These are phyloP conservation scores for Mycena belliarum DNA, from an alignment of 768 basidiomycete genomes.

Conservation along the genomic window DNA sequence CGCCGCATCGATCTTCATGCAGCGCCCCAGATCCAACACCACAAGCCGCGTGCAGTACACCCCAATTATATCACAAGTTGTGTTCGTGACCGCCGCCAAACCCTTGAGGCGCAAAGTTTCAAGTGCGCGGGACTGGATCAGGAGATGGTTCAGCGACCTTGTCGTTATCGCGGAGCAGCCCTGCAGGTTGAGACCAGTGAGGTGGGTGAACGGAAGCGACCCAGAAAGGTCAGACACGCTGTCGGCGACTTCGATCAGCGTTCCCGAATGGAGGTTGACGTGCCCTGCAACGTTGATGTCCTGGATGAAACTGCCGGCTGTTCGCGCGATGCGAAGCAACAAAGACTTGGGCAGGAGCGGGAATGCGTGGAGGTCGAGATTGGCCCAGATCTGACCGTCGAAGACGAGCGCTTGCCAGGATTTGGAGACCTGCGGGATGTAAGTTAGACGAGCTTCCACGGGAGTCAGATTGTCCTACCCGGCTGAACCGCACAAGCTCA, in stretches of 20 bases:
- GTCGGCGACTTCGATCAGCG: slow-evolving; percentile 54
- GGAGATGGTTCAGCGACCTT: slow-evolving; percentile 66
- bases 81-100: slow-evolving; percentile 66
- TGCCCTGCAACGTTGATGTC: slow-evolving; percentile 67
- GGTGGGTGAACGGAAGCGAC: slow-evolving; percentile 56
- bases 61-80: slow-evolving; percentile 70
- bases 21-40: slow-evolving; percentile 71
- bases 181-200: slow-evolving; percentile 69
- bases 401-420: slow-evolving; percentile 73
- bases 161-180: slow-evolving; percentile 72
- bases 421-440: slow-evolving; percentile 63
- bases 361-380: slow-evolving; percentile 64
- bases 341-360: slow-evolving; percentile 53
- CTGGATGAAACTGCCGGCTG: slow-evolving; percentile 66
- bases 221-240: slow-evolving; percentile 50
- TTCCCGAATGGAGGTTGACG: slow-evolving; percentile 45
- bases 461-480: slow-evolving; percentile 51
- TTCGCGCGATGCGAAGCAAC: slow-evolving; percentile 51
- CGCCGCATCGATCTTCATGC: slow-evolving; percentile 62
- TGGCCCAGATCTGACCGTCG: slow-evolving; percentile 86
- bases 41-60: slow-evolving; percentile 56
- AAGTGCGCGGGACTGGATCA: slow-evolving; percentile 64
- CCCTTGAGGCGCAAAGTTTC: slow-evolving; percentile 66
- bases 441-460: not conserved
- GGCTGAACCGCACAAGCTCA: slow-evolving; percentile 76